phyloP scores from a whole-genome alignment of 2,329 filamentous ascomycete species.

The Sordariomycetes sp. region DNA sequence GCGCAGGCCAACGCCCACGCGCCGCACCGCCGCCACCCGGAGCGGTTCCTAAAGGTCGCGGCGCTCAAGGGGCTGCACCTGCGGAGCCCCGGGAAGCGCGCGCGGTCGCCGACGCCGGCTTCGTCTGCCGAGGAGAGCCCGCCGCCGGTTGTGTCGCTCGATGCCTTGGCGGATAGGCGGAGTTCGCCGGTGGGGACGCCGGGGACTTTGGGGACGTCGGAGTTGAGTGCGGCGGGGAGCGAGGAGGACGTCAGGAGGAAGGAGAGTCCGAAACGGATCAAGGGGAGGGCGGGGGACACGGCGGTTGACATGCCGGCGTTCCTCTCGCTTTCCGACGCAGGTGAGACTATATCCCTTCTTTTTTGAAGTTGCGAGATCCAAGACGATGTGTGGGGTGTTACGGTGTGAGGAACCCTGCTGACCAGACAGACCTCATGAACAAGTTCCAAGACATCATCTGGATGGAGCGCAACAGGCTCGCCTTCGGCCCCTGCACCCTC shows the following conservation, averaged over 20 bases:
- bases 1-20: neutral
- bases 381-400: neutral
- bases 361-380: neutral
- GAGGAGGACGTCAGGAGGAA: neutral
- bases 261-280: neutral
- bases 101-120: conserved; percentile 24
- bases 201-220: neutral
- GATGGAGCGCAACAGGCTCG: conserved; percentile 35
- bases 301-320: conserved; percentile 13
- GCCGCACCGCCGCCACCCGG: neutral
- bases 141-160: neutral
- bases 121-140: neutral
- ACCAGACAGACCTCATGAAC: conserved; percentile 26
- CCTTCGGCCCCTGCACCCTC: conserved; percentile 11
- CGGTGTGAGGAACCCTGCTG: neutral
- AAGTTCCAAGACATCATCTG: conserved; percentile 40
- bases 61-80: conserved; percentile 31
- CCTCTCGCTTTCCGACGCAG: conserved; percentile 24
- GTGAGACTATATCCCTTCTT: conserved; percentile 12
- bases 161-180: neutral
- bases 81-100: conserved; percentile 31
- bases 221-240: neutral
- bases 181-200: neutral
- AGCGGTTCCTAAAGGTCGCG: conserved; percentile 10
- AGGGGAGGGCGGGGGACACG: neutral